Conservation (phyloP, 768 basidiomycete genomes). For the Tricholoma terreum region DNA sequence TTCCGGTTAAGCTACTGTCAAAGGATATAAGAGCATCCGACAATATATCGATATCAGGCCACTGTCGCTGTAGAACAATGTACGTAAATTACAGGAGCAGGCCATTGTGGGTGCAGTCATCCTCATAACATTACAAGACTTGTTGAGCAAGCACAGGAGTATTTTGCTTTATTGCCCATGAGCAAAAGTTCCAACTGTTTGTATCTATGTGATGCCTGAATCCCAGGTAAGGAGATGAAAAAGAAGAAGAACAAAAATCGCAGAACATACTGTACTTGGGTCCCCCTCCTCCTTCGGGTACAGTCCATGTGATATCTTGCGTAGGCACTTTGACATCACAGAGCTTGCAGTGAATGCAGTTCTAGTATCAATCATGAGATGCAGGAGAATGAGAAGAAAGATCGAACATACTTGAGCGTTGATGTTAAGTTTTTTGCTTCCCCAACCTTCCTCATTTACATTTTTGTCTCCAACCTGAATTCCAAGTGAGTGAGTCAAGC, state of each 20-base stretch:
- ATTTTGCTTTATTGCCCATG: too few relatives aligned
- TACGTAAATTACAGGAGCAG: too few relatives aligned
- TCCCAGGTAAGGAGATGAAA: background rate
- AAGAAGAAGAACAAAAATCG: background rate
- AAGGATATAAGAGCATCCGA: too few relatives aligned
- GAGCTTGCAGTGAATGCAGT: slow-evolving; percentile 91
- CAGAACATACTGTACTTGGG: slow-evolving; percentile 85
- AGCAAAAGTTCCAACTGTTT: too few relatives aligned
- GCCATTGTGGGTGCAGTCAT: too few relatives aligned
- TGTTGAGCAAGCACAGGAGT: too few relatives aligned
- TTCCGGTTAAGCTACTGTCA: too few relatives aligned
- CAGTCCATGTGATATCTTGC: slow-evolving; percentile 96
- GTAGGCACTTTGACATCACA: slow-evolving; percentile 97
- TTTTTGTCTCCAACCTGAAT: slow-evolving; percentile 20
- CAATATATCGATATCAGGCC: too few relatives aligned
- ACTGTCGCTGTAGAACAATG: too few relatives aligned
- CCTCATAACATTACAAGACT: too few relatives aligned
- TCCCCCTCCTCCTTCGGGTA: slow-evolving; percentile 95
- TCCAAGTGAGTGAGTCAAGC: background rate
- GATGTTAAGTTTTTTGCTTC: slow-evolving; percentile 88
- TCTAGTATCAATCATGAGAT: slow-evolving; percentile 41
- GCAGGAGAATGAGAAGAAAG: background rate
- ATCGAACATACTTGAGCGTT: slow-evolving; percentile 84
- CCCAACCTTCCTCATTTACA: slow-evolving; percentile 52
- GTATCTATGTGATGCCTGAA: background rate